A percentile compares a stretch with the other conserved stretches of the same genome.
These are phyloP conservation scores for Penicillium sp. DNA, from an alignment of 2,329 filamentous ascomycete genomes.

Conservation along the genomic window DNA sequence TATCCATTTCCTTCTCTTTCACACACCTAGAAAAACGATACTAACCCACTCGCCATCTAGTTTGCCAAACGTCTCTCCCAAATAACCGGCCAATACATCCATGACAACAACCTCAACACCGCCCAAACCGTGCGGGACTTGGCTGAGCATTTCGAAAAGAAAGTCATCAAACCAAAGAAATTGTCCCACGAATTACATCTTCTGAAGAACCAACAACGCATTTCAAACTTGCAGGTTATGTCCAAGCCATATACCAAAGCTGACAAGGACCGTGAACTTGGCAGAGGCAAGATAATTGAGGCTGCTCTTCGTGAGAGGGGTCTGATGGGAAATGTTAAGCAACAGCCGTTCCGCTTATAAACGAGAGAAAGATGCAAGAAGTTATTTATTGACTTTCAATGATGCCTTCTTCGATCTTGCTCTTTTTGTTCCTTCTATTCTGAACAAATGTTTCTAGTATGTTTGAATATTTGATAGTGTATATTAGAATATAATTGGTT, in stretches of 20 bases:
- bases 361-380: background rate
- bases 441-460: background rate
- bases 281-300: slow-evolving; percentile 76
- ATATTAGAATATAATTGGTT: slow-evolving; percentile 21
- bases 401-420: background rate
- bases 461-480: slow-evolving; percentile 19
- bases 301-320: slow-evolving; percentile 62
- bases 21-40: background rate
- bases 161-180: slow-evolving; percentile 46
- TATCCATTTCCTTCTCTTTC: background rate
- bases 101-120: slow-evolving; percentile 63
- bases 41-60: slow-evolving; percentile 44
- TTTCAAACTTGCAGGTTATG: slow-evolving; percentile 69
- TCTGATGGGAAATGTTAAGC: slow-evolving; percentile 32
- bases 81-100: slow-evolving; percentile 70
- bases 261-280: slow-evolving; percentile 67
- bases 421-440: background rate
- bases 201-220: slow-evolving; percentile 48
- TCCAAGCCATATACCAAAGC: slow-evolving; percentile 63
- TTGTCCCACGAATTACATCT: slow-evolving; percentile 46
- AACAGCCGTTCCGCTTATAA: slow-evolving; percentile 39
- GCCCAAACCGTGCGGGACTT: slow-evolving; percentile 54
- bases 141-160: slow-evolving; percentile 46
- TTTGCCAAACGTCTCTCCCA: slow-evolving; percentile 76
- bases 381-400: background rate